Conservation (phyloP, 1,284 basidiomycete genomes). For the Veloboletus limbatus region DNA sequence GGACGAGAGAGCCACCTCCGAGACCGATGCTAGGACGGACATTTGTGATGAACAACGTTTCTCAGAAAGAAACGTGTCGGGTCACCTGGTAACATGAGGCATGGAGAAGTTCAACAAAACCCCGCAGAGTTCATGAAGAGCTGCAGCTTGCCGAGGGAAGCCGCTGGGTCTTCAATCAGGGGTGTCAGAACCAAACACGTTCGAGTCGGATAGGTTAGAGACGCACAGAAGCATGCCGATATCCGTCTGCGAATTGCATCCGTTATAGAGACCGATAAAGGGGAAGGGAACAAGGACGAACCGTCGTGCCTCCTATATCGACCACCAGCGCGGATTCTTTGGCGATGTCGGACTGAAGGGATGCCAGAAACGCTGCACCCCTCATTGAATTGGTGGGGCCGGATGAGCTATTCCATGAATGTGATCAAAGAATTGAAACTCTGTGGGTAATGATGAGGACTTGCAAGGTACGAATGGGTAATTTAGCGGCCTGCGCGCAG, state of each 20-base stretch:
- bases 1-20: slow-evolving; percentile 54
- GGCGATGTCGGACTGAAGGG: slow-evolving; percentile 35
- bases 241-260: slow-evolving; percentile 30
- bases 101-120: slow-evolving; percentile 37
- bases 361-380: slow-evolving; percentile 55
- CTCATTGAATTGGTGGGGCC: slow-evolving; percentile 68
- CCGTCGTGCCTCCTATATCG: slow-evolving; percentile 57
- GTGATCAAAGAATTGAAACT: slow-evolving; percentile 6
- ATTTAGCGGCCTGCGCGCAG: slow-evolving; percentile 47
- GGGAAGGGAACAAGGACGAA: slow-evolving; percentile 28
- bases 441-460: slow-evolving; percentile 13
- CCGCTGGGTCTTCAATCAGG: slow-evolving; percentile 30
- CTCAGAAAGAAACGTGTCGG: slow-evolving; percentile 5
- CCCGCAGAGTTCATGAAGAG: slow-evolving; percentile 40
- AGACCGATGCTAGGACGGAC: slow-evolving; percentile 41
- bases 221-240: slow-evolving; percentile 36
- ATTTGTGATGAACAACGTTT: slow-evolving; percentile 3
- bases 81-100: slow-evolving; percentile 40
- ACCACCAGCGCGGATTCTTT: slow-evolving; percentile 49
- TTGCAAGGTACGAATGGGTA: slow-evolving; percentile 59
- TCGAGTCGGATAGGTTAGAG: neutral
- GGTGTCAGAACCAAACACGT: slow-evolving; percentile 14
- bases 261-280: slow-evolving; percentile 18
- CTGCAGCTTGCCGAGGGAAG: slow-evolving; percentile 51
- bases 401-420: slow-evolving; percentile 40